phyloP scores from a whole-genome alignment of 768 basidiomycete genomes.

The Trametes villosa region DNA sequence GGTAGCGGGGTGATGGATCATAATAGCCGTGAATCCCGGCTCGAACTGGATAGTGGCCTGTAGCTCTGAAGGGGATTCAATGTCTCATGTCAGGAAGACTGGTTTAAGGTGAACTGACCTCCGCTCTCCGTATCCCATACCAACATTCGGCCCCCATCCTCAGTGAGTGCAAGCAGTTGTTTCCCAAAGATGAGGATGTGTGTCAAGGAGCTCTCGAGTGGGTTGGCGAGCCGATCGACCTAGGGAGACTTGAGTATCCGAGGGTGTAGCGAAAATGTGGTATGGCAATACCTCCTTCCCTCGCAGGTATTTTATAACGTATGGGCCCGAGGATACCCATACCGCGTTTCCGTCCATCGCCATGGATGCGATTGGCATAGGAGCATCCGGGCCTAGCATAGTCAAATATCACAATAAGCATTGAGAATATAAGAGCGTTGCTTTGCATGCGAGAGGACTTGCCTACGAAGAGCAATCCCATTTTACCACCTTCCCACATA shows the following conservation, averaged over 20 bases:
- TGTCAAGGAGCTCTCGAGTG: constrained; percentile 60
- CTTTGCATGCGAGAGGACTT: constrained; percentile 39
- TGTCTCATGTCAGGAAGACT: too few species aligned
- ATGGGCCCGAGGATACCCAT: constrained; percentile 74
- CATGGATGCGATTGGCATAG: constrained; percentile 72
- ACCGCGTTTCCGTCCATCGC: constrained; percentile 85
- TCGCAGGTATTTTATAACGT: constrained; percentile 77
- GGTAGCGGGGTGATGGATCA: constrained; percentile 89
- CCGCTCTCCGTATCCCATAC: constrained; percentile 71
- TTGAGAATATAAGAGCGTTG: neutral
- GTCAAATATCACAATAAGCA: neutral
- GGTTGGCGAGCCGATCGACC: constrained; percentile 66
- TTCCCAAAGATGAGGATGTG: constrained; percentile 81
- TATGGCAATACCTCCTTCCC: constrained; percentile 79
- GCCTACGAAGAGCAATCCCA: constrained; percentile 94
- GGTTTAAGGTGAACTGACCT: constrained; percentile 47
- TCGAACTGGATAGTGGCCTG: constrained; percentile 79
- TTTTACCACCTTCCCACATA: constrained; percentile 94
- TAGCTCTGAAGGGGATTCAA: constrained; percentile 46
- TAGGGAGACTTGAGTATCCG: constrained; percentile 30
- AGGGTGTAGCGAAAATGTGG: neutral
- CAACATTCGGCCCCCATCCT: constrained; percentile 76
- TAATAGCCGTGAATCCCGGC: constrained; percentile 80
- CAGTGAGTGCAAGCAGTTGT: constrained; percentile 77
- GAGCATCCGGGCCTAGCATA: constrained; percentile 77